These are phyloP conservation scores for Phytophthora pseudosyringae DNA, from an alignment of 352 stramenopile genomes.

Conservation along the genomic window DNA sequence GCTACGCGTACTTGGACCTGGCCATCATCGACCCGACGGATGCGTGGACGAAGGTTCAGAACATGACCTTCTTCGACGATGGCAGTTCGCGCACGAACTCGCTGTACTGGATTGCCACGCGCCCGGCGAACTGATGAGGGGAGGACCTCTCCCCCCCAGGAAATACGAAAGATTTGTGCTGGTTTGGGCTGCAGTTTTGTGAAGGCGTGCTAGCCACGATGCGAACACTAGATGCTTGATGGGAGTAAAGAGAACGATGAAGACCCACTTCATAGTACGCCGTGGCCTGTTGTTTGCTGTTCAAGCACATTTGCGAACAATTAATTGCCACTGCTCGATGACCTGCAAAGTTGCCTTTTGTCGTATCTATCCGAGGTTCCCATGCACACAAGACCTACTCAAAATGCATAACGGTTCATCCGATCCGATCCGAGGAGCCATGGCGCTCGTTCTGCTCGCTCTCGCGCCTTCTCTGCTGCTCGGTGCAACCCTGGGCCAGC, in stretches of 20 bases:
- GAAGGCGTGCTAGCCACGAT: not conserved
- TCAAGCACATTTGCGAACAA: too few species aligned
- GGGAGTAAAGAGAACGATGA: not conserved
- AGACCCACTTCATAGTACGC: too few species aligned
- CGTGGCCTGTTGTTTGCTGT: too few species aligned
- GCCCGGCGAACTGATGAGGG: constrained; percentile 30
- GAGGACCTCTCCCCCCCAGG: not conserved
- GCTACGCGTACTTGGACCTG: constrained; percentile 85
- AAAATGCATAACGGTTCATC: constrained; percentile 5
- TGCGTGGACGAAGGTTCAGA: constrained; percentile 75
- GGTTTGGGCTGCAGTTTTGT: not conserved
- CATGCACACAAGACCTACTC: constrained; percentile 1
- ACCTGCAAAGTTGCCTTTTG: constrained; percentile 3
- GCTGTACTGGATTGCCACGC: constrained; percentile 90
- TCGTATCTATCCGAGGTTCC: constrained; percentile 4
- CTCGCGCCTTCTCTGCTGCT: constrained; percentile 13
- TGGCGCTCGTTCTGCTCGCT: constrained; percentile 1
- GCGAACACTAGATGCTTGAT: not conserved
- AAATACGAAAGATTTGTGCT: constrained; percentile 2
- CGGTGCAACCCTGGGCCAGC: not conserved
- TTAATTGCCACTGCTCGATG: too few species aligned
- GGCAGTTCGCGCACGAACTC: constrained; percentile 90
- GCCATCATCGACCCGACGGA: constrained; percentile 78
- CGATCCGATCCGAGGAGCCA: not conserved
- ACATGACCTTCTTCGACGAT: constrained; percentile 83